Evolutionary conservation across 371 early-diverging fungal genomes (phyloP).

Genomic region (Rhizopus stolonifer): DNA sequence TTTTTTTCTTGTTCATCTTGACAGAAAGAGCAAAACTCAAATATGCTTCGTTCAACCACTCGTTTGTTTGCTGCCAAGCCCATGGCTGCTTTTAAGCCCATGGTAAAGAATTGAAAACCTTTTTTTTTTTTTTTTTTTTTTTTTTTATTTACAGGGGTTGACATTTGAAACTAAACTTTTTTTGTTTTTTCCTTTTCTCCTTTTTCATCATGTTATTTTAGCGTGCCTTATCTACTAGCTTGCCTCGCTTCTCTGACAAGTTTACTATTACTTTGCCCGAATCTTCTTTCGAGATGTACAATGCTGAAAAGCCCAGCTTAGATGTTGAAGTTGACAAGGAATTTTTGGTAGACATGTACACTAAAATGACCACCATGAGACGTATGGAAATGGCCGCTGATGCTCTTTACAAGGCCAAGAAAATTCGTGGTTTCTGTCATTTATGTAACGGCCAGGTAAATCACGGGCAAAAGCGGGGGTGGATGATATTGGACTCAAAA

Average conservation of each 20-base stretch:
- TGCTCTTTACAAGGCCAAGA: conserved; percentile 93
- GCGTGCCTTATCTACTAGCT: conserved; percentile 48
- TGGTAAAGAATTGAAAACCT: conserved; percentile 12
- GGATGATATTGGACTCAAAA: too few relatives aligned
- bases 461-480: conserved; percentile 34
- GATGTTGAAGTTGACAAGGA: conserved; percentile 62
- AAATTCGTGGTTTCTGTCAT: conserved; percentile 99
- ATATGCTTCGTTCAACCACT: conserved; percentile 52
- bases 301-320: conserved; percentile 64
- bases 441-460: conserved; percentile 96
- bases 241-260: conserved; percentile 40
- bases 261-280: conserved; percentile 61
- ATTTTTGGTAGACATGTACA: conserved; percentile 83
- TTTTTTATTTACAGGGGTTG: too few relatives aligned
- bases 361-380: conserved; percentile 85
- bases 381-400: conserved; percentile 95
- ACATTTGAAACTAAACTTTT: not conserved
- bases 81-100: conserved; percentile 25
- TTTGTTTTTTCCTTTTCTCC: too few relatives aligned
- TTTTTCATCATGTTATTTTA: conserved; percentile 8
- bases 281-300: conserved; percentile 64
- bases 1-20: not conserved
- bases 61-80: conserved; percentile 47
- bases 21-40: not conserved
- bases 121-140: too few relatives aligned